Evolutionary conservation across 768 basidiomycete genomes (phyloP), one percentile per base, ranked within the genome.

Genomic region (Phallus indusiatus): DNA sequence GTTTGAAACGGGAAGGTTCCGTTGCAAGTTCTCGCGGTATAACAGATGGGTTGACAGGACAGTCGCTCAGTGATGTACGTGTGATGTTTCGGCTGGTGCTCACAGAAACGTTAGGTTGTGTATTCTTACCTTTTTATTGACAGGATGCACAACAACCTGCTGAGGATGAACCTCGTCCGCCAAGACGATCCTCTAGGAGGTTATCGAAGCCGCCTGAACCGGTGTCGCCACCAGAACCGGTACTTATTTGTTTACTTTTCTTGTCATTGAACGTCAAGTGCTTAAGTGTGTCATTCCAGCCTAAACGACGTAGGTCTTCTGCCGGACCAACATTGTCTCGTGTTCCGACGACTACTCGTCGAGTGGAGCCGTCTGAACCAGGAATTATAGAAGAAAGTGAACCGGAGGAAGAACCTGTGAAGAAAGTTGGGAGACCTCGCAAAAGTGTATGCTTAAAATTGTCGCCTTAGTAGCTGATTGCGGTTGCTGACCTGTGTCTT

Each of bases 1-100:
- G 82, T 50, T 59, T 84, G 42, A 82, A 81, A 73, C 81, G 76
- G 62, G 80, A 82, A 68, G 84, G 82, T 54, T 90, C 86, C 63
- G 69, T 78, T 54, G 83, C 91, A 5, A 91, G 88, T 65, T 86
- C 88, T 61, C 84, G 89, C 58, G 90, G 90, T 5, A 92, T 93
- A 55, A 82, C 75, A 42, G 88, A 93, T 69, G 90, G 90, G 20
- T 62, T 83, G n/a, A 91, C 90, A 7, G 90, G 90, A n/a, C 71
- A 78, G 67, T 84, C 79, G 36, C 70, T 92, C 60, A 75, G 71
- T 64, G 76, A 73, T 74, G 84, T 82, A 55, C 53, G 69, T 64
- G 17, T 47, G 33, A 47, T 21, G 48, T 18, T 18, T 24, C 56
- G n/a, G 11, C 14, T 12, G 33, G 62, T 60, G 28, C 28, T 2